These are phyloP conservation scores for Oryza rufipogon DNA, from an alignment of 176 grass and related monocot species.

Conservation along the genomic window DNA sequence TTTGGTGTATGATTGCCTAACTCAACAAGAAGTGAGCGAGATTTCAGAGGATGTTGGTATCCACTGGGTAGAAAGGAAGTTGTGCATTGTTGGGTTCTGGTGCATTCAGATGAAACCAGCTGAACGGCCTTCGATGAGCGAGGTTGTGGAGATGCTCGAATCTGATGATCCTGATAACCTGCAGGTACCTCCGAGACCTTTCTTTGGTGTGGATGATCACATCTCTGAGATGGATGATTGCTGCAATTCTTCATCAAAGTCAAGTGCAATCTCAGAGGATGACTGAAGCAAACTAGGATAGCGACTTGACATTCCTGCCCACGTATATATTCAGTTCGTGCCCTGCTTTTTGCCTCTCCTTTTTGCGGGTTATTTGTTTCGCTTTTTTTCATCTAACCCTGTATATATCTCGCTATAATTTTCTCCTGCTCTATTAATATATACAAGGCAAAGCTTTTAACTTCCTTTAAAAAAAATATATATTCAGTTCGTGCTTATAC, in stretches of 20 bases:
- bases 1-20: constrained; percentile 40
- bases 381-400: too few species aligned
- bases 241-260: background rate
- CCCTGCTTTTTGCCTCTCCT: too few species aligned
- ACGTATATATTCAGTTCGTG: too few species aligned
- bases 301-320: too few species aligned
- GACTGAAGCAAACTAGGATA: background rate
- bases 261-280: background rate
- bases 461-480: too few species aligned
- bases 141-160: constrained; percentile 55
- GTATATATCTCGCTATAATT: too few species aligned
- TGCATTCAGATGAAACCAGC: constrained; percentile 51
- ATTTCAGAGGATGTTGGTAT: background rate
- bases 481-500: background rate
- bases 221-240: background rate
- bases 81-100: constrained; percentile 45
- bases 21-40: background rate
- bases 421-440: too few species aligned
- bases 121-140: constrained; percentile 35
- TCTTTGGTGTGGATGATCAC: constrained; percentile 23
- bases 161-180: background rate
- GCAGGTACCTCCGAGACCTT: constrained; percentile 39
- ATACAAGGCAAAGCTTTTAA: too few species aligned
- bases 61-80: constrained; percentile 42
- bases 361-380: too few species aligned